These are phyloP conservation scores for Leishmania braziliensis DNA, from an alignment of 208 protist species.

Conservation along the genomic window DNA sequence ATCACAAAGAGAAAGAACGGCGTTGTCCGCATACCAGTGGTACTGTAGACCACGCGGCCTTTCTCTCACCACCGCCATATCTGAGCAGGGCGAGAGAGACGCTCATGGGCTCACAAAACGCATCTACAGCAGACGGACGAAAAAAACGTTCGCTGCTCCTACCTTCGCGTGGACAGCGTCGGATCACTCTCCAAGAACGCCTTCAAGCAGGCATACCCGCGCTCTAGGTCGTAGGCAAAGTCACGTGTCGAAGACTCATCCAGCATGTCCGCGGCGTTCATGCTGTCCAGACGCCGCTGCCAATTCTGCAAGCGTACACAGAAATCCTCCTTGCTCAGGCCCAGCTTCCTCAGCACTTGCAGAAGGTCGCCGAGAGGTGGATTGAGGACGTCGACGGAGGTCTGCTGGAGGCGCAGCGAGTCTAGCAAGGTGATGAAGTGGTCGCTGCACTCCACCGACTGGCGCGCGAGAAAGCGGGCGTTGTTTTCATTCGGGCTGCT, in stretches of 20 bases:
- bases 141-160: background rate
- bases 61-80: background rate
- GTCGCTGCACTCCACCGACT: slow-evolving; percentile 89
- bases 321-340: slow-evolving; percentile 55
- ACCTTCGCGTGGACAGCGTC: slow-evolving; percentile 16
- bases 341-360: slow-evolving; percentile 53
- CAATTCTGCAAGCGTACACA: slow-evolving; percentile 61
- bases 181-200: slow-evolving; percentile 65
- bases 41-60: background rate
- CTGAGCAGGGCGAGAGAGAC: background rate
- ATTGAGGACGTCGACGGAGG: slow-evolving; percentile 91
- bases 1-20: background rate
- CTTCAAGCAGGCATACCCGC: slow-evolving; percentile 81
- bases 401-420: slow-evolving; percentile 88
- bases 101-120: background rate
- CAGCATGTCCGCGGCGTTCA: slow-evolving; percentile 92
- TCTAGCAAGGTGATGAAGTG: slow-evolving; percentile 95
- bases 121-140: background rate
- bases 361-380: slow-evolving; percentile 91
- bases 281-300: slow-evolving; percentile 80
- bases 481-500: slow-evolving; percentile 47
- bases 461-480: slow-evolving; percentile 52
- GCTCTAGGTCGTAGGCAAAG: slow-evolving; percentile 92
- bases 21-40: background rate
- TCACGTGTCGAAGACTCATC: slow-evolving; percentile 80